phyloP scores from a whole-genome alignment of 116 monocot species.

The Phalaenopsis hybrid region DNA sequence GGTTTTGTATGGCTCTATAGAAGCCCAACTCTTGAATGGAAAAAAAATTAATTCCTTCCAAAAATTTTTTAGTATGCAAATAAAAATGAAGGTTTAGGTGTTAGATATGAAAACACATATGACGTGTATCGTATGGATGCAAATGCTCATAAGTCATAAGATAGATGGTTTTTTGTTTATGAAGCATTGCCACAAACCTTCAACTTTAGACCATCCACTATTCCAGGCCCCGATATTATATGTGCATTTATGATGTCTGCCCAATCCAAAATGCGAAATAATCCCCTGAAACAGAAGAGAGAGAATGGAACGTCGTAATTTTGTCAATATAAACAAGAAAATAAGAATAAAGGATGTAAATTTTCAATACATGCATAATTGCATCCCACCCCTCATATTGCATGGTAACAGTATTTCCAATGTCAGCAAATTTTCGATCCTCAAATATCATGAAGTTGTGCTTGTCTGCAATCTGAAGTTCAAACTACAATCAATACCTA shows the following conservation, averaged over 20 bases:
- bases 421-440: constrained; percentile 97
- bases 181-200: constrained; percentile 41
- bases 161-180: background rate
- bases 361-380: background rate
- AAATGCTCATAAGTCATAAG: background rate
- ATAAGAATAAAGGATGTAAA: background rate
- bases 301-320: background rate
- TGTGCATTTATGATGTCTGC: constrained; percentile 98
- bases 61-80: no score
- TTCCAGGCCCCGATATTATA: constrained; percentile 93
- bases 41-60: no score
- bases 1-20: no score
- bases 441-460: constrained; percentile 95
- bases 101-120: no score
- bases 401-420: constrained; percentile 97
- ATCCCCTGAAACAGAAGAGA: constrained; percentile 44
- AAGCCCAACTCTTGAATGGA: no score
- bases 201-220: constrained; percentile 84
- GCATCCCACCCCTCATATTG: constrained; percentile 83
- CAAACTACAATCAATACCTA: constrained; percentile 8
- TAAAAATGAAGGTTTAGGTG: no score
- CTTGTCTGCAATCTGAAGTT: constrained; percentile 71
- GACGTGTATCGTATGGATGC: no score
- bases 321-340: background rate
- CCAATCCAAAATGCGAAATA: constrained; percentile 92